These are phyloP conservation scores for Pestalotiopsis sp. DNA, from an alignment of 2,329 filamentous ascomycete species.

Conservation along the genomic window DNA sequence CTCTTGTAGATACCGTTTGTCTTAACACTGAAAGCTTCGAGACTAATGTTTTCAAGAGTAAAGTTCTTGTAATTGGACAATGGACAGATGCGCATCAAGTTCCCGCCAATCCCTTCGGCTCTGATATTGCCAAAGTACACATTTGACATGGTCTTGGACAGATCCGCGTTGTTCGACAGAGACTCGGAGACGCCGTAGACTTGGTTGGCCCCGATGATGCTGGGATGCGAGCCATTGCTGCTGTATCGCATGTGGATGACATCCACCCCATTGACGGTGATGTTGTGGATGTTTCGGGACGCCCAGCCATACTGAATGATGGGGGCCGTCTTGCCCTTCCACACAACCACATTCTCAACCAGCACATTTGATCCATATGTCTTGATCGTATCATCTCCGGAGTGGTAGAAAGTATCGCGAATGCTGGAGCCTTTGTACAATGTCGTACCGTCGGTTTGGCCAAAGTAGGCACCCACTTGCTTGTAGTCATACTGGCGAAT, in stretches of 20 bases:
- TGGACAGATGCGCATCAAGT: conserved; percentile 20
- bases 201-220: conserved; percentile 26
- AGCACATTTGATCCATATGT: conserved; percentile 34
- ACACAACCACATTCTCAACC: conserved; percentile 27
- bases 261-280: conserved; percentile 29
- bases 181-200: conserved; percentile 17
- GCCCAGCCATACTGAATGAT: conserved; percentile 39
- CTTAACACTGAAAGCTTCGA: conserved; percentile 16
- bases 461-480: conserved; percentile 40
- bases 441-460: conserved; percentile 39
- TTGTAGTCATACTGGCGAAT: conserved; percentile 36
- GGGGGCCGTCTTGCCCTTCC: conserved; percentile 35
- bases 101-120: conserved; percentile 20
- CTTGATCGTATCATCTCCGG: conserved; percentile 39
- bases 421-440: conserved; percentile 33
- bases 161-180: conserved; percentile 17
- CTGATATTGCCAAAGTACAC: conserved; percentile 20
- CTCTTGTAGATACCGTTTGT: conserved; percentile 19
- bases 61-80: conserved; percentile 20
- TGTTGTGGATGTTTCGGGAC: conserved; percentile 27
- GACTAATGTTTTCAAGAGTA: conserved; percentile 20
- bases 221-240: conserved; percentile 21
- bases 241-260: conserved; percentile 31
- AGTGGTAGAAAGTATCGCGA: conserved; percentile 38
- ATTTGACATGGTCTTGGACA: conserved; percentile 15